phyloP scores from a whole-genome alignment of 495 filamentous ascomycete genomes.

The Bathelium albidoporum region DNA sequence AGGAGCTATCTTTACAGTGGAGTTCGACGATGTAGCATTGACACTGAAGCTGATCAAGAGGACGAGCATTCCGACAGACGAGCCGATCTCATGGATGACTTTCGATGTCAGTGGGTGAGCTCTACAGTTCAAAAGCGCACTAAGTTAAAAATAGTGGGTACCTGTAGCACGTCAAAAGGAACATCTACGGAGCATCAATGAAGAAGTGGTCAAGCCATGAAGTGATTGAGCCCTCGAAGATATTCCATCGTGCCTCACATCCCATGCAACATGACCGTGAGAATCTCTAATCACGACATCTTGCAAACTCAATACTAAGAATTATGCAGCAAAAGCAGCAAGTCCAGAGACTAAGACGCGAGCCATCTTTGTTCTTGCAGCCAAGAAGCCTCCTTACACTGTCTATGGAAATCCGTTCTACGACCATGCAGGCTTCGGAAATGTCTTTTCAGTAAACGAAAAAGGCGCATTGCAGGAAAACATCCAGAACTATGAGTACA shows the following conservation, averaged over 20 bases:
- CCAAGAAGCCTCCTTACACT: conserved; percentile 61
- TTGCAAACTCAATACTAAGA: neutral
- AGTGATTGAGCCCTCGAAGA: conserved; percentile 66
- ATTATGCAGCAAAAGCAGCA: conserved; percentile 49
- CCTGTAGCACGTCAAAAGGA: conserved; percentile 59
- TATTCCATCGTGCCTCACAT: conserved; percentile 63
- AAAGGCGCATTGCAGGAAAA: conserved; percentile 54
- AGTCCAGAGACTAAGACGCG: conserved; percentile 64
- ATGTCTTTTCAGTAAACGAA: conserved; percentile 59
- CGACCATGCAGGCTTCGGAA: conserved; percentile 67
- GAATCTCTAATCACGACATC: conserved; percentile 17
- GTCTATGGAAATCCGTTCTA: conserved; percentile 87
- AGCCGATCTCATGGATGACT: conserved; percentile 86
- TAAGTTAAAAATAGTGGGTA: conserved; percentile 2
- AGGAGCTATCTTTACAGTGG: conserved; percentile 74
- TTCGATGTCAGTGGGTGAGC: conserved; percentile 51
- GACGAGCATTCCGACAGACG: conserved; percentile 65
- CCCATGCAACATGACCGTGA: conserved; percentile 54
- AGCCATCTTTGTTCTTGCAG: conserved; percentile 76
- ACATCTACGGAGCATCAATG: conserved; percentile 79
- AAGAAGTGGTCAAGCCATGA: conserved; percentile 79
- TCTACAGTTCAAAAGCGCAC: neutral
- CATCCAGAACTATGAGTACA: conserved; percentile 71
- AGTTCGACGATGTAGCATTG: conserved; percentile 68
- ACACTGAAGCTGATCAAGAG: conserved; percentile 63